phyloP scores from a whole-genome alignment of 2,329 filamentous ascomycete genomes.

The Colletotrichum spaethianum region DNA sequence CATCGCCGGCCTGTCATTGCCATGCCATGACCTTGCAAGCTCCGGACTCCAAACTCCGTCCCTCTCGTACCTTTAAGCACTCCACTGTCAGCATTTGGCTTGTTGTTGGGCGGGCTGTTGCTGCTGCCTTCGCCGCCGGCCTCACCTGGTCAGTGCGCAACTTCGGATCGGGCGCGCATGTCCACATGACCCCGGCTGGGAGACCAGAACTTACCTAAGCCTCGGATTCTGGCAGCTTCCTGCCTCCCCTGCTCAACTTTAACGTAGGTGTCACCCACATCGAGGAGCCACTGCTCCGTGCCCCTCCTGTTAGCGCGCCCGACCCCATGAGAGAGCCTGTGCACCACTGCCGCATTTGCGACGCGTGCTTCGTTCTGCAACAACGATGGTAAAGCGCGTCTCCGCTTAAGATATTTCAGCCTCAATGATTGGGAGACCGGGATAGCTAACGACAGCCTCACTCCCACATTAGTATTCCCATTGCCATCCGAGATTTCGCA shows the following conservation, averaged over 20 bases:
- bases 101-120: background rate
- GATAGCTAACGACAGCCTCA: background rate
- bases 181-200: background rate
- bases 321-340: conserved; percentile 4
- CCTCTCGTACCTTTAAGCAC: background rate
- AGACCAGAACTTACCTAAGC: conserved; percentile 9
- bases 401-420: conserved; percentile 18
- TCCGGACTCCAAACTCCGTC: background rate
- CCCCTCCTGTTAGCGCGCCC: conserved; percentile 1
- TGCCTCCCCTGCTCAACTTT: conserved; percentile 21
- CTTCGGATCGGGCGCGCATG: conserved; percentile 17
- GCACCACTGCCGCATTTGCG: conserved; percentile 16
- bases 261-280: conserved; percentile 12
- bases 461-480: background rate
- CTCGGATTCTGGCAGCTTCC: conserved; percentile 4
- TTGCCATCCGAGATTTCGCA: background rate
- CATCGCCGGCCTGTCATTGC: background rate
- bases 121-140: background rate
- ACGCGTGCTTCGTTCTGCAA: conserved; percentile 24
- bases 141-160: background rate
- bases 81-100: conserved; percentile 11
- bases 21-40: background rate
- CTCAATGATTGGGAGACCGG: conserved; percentile 2
- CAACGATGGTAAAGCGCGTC: conserved; percentile 16
- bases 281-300: conserved; percentile 7